Base-by-base conservation (phyloP, 768 basidiomycete genomes). In the Podaxis sp. region DNA sequence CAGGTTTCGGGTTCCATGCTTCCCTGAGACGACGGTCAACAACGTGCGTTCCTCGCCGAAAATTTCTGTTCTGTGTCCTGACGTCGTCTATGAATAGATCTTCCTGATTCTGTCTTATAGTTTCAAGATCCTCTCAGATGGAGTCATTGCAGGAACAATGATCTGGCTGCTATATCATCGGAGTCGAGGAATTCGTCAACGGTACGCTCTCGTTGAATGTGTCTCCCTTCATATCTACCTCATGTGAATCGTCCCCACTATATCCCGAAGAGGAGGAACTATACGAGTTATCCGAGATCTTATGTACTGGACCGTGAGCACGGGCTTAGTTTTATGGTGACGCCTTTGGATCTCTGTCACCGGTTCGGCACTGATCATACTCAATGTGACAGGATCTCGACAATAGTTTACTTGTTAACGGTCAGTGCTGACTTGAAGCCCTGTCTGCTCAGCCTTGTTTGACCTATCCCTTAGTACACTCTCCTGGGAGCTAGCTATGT, bases 51-150 rank as follows among this genome's bases (percentile, higher is more conserved):
- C 38, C 40, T 24, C 33, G 20, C 7, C 22, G 12, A 8, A 2
- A 10, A 38, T 1, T 38, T 55, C 20, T 15, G 11, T 12, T 15
- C 36, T 20, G n/a, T 3, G 12, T 20, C n/a, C 13, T 22, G 4
- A 22, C 38, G 20, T 11, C 13, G 4, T 24, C 36, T 17, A 7
- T 55, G 17, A 5, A 55, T n/a, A 59, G 58, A 59, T 51, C 24
- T 59, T 48, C 49, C 24, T 59, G 36, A n/a, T 50, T 24, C 28
- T 51, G 7, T 20, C 58, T 10, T 59, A 59, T 26, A 4, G 22
- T 22, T 37, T 51, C 49, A 59, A 59, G 49, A 51, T 59, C 13
- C 33, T 59, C 4, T 59, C 58, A 40, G 58, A 59, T 36, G 58
- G 49, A 38, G 24, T 50, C 17, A 59, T 59, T 28, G 48, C 58